phyloP scores from a whole-genome alignment of 1,139 yeast genomes.

The Kurtzmaniella quercitrusa region DNA sequence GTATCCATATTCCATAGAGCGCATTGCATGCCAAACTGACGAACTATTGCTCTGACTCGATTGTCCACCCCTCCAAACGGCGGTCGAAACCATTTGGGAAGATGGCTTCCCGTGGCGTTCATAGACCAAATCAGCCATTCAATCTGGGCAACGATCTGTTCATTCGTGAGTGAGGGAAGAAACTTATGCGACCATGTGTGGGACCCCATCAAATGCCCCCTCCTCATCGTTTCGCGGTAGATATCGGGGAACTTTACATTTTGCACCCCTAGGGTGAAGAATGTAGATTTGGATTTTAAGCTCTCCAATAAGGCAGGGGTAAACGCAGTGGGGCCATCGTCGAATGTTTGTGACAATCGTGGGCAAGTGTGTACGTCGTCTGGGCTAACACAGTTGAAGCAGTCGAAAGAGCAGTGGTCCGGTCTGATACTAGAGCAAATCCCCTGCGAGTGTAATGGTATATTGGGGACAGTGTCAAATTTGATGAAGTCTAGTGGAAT shows the following conservation, averaged over 20 bases:
- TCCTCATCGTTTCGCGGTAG: slow-evolving; percentile 49
- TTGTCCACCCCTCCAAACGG: slow-evolving; percentile 95
- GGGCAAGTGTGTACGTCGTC: slow-evolving; percentile 80
- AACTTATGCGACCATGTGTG: slow-evolving; percentile 94
- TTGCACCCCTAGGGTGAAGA: slow-evolving; percentile 81
- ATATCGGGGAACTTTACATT: slow-evolving; percentile 73
- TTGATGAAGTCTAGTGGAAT: slow-evolving; percentile 73
- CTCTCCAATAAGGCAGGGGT: slow-evolving; percentile 56
- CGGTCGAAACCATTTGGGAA: slow-evolving; percentile 95
- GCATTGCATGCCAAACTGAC: slow-evolving; percentile 83
- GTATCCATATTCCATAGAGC: slow-evolving; percentile 93
- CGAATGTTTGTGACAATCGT: slow-evolving; percentile 78
- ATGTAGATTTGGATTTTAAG: slow-evolving; percentile 58
- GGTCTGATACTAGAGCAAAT: slow-evolving; percentile 43
- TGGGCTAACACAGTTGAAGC: slow-evolving; percentile 69
- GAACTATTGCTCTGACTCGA: slow-evolving; percentile 70
- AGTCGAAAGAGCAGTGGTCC: slow-evolving; percentile 77
- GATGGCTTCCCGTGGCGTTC: slow-evolving; percentile 86
- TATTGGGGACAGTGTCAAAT: slow-evolving; percentile 37
- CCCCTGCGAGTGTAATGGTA: slow-evolving; percentile 53
- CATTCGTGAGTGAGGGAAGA: slow-evolving; percentile 72
- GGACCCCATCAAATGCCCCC: slow-evolving; percentile 78
- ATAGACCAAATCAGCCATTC: slow-evolving; percentile 98
- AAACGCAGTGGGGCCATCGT: slow-evolving; percentile 85
- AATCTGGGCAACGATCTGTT: slow-evolving; percentile 79